These are phyloP conservation scores for Trametes cubensis DNA, from an alignment of 768 basidiomycete species.

Conservation along the genomic window DNA sequence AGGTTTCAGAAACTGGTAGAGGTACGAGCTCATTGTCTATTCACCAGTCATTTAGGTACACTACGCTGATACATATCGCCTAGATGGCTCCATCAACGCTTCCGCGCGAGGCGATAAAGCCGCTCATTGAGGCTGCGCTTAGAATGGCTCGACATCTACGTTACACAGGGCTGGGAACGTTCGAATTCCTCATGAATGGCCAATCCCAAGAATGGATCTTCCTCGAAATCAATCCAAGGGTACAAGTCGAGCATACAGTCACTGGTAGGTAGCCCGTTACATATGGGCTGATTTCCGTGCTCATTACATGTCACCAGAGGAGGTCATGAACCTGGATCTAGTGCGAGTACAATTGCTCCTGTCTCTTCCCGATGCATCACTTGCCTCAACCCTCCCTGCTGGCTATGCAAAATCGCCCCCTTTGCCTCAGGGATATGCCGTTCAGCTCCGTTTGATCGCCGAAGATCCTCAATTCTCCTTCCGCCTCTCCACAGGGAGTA, in stretches of 20 bases:
- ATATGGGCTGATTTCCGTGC: not conserved
- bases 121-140: slow-evolving; percentile 32
- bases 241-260: slow-evolving; percentile 40
- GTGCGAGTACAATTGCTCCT: slow-evolving; percentile 35
- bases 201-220: slow-evolving; percentile 37
- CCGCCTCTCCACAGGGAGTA: slow-evolving; percentile 34
- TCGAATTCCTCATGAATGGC: slow-evolving; percentile 37
- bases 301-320: slow-evolving; percentile 1
- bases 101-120: slow-evolving; percentile 24
- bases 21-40: not conserved
- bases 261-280: slow-evolving; percentile 22
- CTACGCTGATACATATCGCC: not conserved
- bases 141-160: slow-evolving; percentile 29
- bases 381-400: slow-evolving; percentile 1
- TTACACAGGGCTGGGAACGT: slow-evolving; percentile 35
- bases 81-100: slow-evolving; percentile 37
- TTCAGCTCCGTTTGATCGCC: slow-evolving; percentile 39
- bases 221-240: slow-evolving; percentile 38
- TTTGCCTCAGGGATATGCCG: slow-evolving; percentile 29
- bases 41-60: no score
- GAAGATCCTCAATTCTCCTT: slow-evolving; percentile 37
- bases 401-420: not conserved
- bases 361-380: slow-evolving; percentile 15
- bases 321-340: slow-evolving; percentile 32
- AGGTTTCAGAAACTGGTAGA: slow-evolving; percentile 44